A percentile compares a stretch with the other conserved stretches of the same genome.
Evolutionary conservation across 2,329 filamentous ascomycete genomes (phyloP).

Genomic region (Raffaelea ambrosiae): DNA sequence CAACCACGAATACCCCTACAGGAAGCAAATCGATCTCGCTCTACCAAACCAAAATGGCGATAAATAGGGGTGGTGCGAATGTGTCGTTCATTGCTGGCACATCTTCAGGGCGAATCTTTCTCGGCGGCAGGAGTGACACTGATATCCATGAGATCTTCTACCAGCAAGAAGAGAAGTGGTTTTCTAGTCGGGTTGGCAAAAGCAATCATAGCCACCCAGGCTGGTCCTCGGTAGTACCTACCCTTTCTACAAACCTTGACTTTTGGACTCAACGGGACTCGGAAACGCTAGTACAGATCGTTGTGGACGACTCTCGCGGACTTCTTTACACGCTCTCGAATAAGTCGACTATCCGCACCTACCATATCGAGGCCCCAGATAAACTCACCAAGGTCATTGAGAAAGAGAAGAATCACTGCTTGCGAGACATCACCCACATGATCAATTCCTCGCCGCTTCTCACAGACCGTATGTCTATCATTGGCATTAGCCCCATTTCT

Average conservation of each 20-base stretch:
- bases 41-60: constrained; percentile 82
- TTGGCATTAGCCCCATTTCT: constrained; percentile 79
- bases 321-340: constrained; percentile 88
- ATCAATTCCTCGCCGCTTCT: constrained; percentile 66
- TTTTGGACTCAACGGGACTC: constrained; percentile 41
- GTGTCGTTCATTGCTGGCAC: constrained; percentile 75
- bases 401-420: constrained; percentile 51
- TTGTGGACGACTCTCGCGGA: constrained; percentile 78
- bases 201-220: constrained; percentile 77
- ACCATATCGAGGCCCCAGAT: constrained; percentile 65
- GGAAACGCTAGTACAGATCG: constrained; percentile 69
- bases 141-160: constrained; percentile 94
- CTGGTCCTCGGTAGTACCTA: constrained; percentile 57
- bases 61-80: constrained; percentile 66
- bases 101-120: constrained; percentile 85
- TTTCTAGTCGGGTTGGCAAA: constrained; percentile 77
- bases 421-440: constrained; percentile 77
- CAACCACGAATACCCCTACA: constrained; percentile 54
- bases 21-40: constrained; percentile 68
- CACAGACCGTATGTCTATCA: constrained; percentile 60
- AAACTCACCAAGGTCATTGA: constrained; percentile 57
- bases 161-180: constrained; percentile 96
- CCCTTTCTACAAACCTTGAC: constrained; percentile 29
- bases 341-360: constrained; percentile 81
- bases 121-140: constrained; percentile 69